phyloP scores from a whole-genome alignment of 176 grass and related monocot genomes.

The Ensete ventricosum region DNA sequence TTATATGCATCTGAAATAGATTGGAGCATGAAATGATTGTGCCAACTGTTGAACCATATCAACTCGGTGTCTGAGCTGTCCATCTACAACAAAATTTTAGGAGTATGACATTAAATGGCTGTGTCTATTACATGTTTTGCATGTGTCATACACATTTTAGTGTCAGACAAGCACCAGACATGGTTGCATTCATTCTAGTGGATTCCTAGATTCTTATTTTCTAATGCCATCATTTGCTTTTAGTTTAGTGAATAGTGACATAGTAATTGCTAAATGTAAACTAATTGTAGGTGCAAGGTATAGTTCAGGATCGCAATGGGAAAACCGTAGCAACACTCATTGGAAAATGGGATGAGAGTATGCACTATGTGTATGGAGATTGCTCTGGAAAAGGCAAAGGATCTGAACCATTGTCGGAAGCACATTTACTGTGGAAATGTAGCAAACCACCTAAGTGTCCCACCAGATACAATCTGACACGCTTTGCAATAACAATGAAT shows the following conservation, averaged over 20 bases:
- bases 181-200: too few species aligned
- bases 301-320: slow-evolving; percentile 81
- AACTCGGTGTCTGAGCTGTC: too few species aligned
- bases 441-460: slow-evolving; percentile 63
- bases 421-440: slow-evolving; percentile 71
- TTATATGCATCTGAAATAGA: too few species aligned
- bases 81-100: too few species aligned
- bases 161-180: too few species aligned
- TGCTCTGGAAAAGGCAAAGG: slow-evolving; percentile 78
- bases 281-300: slow-evolving; percentile 71
- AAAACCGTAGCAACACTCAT: slow-evolving; percentile 79
- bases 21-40: too few species aligned
- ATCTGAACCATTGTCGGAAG: slow-evolving; percentile 66
- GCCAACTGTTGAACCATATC: too few species aligned
- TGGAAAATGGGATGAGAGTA: slow-evolving; percentile 98
- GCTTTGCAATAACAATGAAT: slow-evolving; percentile 91
- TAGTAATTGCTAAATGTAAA: neutral
- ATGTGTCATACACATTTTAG: too few species aligned
- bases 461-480: slow-evolving; percentile 86
- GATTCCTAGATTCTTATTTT: too few species aligned
- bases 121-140: too few species aligned
- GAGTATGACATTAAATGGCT: too few species aligned
- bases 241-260: too few species aligned
- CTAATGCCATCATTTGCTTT: neutral
- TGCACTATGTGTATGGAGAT: slow-evolving; percentile 89